Evolutionary conservation across 2,329 filamentous ascomycete genomes (phyloP).

Genomic region (Botrytis fragariae): DNA sequence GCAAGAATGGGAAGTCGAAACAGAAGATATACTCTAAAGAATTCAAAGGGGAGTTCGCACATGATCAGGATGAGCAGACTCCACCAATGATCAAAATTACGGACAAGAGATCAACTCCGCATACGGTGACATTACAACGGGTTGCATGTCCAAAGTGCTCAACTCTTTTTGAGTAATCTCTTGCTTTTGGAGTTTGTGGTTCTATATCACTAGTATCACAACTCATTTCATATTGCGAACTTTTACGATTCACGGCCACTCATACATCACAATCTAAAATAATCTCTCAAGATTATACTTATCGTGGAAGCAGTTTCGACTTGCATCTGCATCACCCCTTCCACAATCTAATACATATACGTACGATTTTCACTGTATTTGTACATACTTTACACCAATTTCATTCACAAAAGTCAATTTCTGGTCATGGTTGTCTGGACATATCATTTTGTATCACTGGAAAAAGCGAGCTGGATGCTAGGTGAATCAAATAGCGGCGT

Average conservation of each 20-base stretch:
- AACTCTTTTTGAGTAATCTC: conserved; percentile 27
- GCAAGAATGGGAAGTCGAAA: conserved; percentile 9
- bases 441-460: not conserved
- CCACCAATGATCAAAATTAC: conserved; percentile 29
- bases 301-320: not conserved
- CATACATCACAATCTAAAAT: not conserved
- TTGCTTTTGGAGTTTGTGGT: not conserved
- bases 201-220: not conserved
- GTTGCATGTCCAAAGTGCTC: conserved; percentile 34
- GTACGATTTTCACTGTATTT: not conserved
- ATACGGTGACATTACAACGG: conserved; percentile 26
- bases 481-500: not conserved
- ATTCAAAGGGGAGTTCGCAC: conserved; percentile 30
- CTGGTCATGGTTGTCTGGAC: not conserved
- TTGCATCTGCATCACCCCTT: not conserved
- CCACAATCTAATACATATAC: not conserved
- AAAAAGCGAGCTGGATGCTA: not conserved
- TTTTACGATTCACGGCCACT: conserved; percentile 7
- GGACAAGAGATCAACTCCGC: conserved; percentile 26
- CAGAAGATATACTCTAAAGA: conserved; percentile 27
- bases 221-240: not conserved
- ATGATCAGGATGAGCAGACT: conserved; percentile 14
- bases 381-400: not conserved
- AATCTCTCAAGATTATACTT: not conserved
- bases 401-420: not conserved